phyloP scores from a whole-genome alignment of 352 stramenopile genomes.

The Pythium insidiosum region DNA sequence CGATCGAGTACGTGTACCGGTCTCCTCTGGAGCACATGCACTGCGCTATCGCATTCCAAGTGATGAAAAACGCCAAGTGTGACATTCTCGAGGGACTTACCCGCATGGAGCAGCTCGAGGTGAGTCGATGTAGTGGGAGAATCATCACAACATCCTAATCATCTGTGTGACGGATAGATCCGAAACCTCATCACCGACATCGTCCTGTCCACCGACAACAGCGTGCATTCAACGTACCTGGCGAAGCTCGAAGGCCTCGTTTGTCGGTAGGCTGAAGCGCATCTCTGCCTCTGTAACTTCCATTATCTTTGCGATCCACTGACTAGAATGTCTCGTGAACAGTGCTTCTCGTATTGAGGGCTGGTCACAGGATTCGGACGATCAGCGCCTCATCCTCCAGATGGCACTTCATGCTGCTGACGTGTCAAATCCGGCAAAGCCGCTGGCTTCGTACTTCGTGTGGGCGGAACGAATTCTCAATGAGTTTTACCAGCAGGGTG shows the following conservation, averaged over 20 bases:
- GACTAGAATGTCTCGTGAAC: too few relatives aligned
- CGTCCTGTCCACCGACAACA: slow-evolving; percentile 87
- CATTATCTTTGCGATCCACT: too few relatives aligned
- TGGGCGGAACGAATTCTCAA: slow-evolving; percentile 88
- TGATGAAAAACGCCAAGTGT: slow-evolving; percentile 59
- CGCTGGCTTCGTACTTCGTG: slow-evolving; percentile 56
- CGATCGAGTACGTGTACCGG: slow-evolving; percentile 74
- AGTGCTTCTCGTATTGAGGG: too few relatives aligned
- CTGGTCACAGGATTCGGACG: slow-evolving; percentile 42
- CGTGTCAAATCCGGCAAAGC: slow-evolving; percentile 91
- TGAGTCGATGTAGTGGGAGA: too few relatives aligned
- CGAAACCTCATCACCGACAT: slow-evolving; percentile 78
- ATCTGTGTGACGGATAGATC: too few relatives aligned
- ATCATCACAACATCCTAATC: too few relatives aligned
- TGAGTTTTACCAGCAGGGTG: slow-evolving; percentile 94
- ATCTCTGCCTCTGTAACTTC: too few relatives aligned
- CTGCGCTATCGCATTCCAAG: slow-evolving; percentile 67
- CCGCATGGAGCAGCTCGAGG: slow-evolving; percentile 68
- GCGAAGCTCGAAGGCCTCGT: slow-evolving; percentile 72
- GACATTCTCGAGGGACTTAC: slow-evolving; percentile 71
- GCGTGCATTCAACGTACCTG: slow-evolving; percentile 71
- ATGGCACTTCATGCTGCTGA: slow-evolving; percentile 87
- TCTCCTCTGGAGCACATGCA: slow-evolving; percentile 86
- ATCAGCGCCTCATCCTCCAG: slow-evolving; percentile 67
- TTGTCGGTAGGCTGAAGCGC: slow-evolving; percentile 35